Conservation (phyloP, 2,329 filamentous ascomycete species). For the Hyphodiscus sp. region DNA sequence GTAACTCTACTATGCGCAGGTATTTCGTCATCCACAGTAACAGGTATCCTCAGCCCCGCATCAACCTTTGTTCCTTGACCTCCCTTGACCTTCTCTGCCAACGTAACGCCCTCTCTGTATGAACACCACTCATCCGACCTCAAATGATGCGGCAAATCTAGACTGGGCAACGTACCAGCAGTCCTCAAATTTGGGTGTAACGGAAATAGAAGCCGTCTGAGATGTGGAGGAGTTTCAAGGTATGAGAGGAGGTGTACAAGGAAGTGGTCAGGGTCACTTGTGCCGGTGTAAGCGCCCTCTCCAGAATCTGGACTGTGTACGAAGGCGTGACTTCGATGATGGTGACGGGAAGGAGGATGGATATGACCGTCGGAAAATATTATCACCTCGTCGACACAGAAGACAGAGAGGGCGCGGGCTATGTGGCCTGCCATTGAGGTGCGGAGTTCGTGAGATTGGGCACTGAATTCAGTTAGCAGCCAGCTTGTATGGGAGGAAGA, state of each 20-base stretch:
- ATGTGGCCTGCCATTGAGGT: slow-evolving; percentile 68
- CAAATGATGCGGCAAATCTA: slow-evolving; percentile 83
- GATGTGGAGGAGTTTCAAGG: slow-evolving; percentile 77
- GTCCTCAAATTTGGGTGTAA: slow-evolving; percentile 71
- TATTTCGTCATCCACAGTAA: slow-evolving; percentile 41
- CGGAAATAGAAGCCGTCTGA: slow-evolving; percentile 69
- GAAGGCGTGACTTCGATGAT: slow-evolving; percentile 16
- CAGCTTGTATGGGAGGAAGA: slow-evolving; percentile 6
- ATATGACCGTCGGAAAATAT: slow-evolving; percentile 67
- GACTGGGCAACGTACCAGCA: slow-evolving; percentile 65
- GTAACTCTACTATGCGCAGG: slow-evolving; percentile 69
- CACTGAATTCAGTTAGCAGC: slow-evolving; percentile 14
- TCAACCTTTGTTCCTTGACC: slow-evolving; percentile 48
- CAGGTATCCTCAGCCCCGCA: slow-evolving; percentile 48
- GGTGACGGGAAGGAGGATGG: slow-evolving; percentile 21
- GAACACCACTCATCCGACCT: slow-evolving; percentile 69
- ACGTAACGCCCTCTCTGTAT: slow-evolving; percentile 71
- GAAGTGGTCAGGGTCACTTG: slow-evolving; percentile 70
- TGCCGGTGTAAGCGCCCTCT: slow-evolving; percentile 52
- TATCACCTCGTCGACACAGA: slow-evolving; percentile 77
- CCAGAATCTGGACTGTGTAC: slow-evolving; percentile 38
- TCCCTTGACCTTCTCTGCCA: slow-evolving; percentile 31
- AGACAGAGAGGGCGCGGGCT: slow-evolving; percentile 74
- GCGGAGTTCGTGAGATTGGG: slow-evolving; percentile 54
- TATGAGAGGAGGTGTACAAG: slow-evolving; percentile 73